Conservation (phyloP, 2,329 filamentous ascomycete genomes). For the Cladophialophora chaetospira region DNA sequence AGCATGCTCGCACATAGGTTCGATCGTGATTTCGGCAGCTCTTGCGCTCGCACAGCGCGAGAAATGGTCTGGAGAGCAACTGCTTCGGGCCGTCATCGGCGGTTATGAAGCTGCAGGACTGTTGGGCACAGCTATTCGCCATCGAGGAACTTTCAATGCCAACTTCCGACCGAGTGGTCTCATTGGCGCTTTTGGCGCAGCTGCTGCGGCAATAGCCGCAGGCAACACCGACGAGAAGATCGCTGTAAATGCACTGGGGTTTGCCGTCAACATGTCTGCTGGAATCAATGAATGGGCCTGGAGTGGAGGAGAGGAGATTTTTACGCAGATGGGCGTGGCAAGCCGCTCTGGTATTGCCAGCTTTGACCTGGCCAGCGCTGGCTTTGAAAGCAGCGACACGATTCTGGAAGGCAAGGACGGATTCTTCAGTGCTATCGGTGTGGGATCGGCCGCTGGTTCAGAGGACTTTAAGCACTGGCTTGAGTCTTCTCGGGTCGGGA, state of each 20-base stretch:
- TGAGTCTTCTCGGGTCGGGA: neutral
- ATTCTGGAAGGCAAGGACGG: constrained; percentile 21
- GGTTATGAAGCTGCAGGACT: constrained; percentile 19
- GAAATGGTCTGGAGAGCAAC: constrained; percentile 8
- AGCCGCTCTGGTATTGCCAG: constrained; percentile 11
- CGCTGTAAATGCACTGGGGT: constrained; percentile 7
- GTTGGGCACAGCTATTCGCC: constrained; percentile 11
- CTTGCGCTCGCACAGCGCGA: constrained; percentile 19
- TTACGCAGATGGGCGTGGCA: constrained; percentile 16
- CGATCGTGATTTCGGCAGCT: constrained; percentile 15
- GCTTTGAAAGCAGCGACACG: constrained; percentile 13
- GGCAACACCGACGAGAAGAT: neutral
- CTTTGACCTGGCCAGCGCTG: constrained; percentile 18
- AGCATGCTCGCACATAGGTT: constrained; percentile 15
- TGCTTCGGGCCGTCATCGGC: constrained; percentile 7
- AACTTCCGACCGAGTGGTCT: constrained; percentile 19
- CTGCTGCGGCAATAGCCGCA: constrained; percentile 1
- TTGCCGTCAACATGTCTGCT: constrained; percentile 15
- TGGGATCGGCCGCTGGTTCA: neutral
- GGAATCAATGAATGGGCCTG: constrained; percentile 22
- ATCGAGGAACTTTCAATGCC: constrained; percentile 1
- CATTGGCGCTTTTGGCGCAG: constrained; percentile 15
- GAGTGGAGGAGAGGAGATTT: constrained; percentile 20
- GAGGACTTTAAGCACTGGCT: constrained; percentile 11
- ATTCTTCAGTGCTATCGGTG: constrained; percentile 12